Evolutionary conservation across 805 yeast genomes (phyloP), one percentile per base, ranked within the genome.

Genomic region (Suhomyces tanzawaensis): DNA sequence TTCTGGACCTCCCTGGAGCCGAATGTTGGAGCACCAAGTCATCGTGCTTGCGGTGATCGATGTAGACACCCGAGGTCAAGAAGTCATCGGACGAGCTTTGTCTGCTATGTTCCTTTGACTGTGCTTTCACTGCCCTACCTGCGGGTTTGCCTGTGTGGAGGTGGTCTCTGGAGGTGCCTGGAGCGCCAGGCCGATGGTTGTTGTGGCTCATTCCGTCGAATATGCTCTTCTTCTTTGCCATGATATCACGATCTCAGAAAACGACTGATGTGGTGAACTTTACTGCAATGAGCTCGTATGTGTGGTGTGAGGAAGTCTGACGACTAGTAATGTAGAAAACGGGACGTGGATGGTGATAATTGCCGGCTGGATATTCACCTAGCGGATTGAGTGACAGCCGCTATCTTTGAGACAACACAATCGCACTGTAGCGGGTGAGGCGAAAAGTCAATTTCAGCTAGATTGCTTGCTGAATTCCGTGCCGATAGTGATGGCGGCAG

Each of bases 21-120:
- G 60, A 44, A 24, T 53, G 59, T 14, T 53, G 31, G 36, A 58
- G 53, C n/a, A 60, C 57, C 24, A 58, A 43, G 37, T 60, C 58
- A 30, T 53, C 47, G 19, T 52, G 46, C 29, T 44, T 44, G 24
- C 69, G 43, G 42, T 63, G 66, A 40, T 64, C 71, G 19, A 59
- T 54, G 36, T 39, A 62, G 1, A 56, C 53, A n/a, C 52, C 55
- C 17, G 44, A 36, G 11, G 27, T 17, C 15, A 32, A 6, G 24
- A 36, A 36, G 7, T 32, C 40, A 25, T 40, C 40, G 17, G 22
- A 19, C 5, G 44, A 40, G 22, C 40, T 40, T 12, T 33, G 37
- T 12, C 44, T 21, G 18, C 31, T 24, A n/a, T 29, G 33, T 12
- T 24, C 14, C n/a, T 24, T 21, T 9, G 9, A 21, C 8, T 21